Evolutionary conservation across 1,139 yeast genomes (phyloP).

Genomic region (Geotrichum fermentans): DNA sequence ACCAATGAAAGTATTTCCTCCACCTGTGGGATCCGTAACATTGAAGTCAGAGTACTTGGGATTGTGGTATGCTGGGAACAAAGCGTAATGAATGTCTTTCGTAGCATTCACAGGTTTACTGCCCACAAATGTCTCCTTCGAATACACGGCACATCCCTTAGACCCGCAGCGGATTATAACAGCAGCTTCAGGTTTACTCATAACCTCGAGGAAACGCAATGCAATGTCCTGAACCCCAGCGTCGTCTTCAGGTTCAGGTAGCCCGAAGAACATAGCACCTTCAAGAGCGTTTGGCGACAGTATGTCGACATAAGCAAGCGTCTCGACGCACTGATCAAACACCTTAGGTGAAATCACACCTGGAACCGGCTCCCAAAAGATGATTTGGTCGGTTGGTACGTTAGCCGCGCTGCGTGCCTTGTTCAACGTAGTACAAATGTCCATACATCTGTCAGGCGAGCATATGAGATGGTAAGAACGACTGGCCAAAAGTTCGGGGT

Average conservation of each 20-base stretch:
- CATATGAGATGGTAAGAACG: conserved; percentile 68
- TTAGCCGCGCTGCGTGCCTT: neutral
- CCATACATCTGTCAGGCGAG: conserved; percentile 56
- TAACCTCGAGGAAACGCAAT: conserved; percentile 39
- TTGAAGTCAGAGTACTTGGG: conserved; percentile 32
- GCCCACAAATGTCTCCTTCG: neutral
- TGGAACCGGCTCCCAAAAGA: conserved; percentile 84
- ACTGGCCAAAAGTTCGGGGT: conserved; percentile 41
- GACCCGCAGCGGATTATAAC: conserved; percentile 43
- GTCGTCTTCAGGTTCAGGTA: conserved; percentile 37
- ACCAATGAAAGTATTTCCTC: conserved; percentile 87
- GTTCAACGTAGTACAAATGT: conserved; percentile 40
- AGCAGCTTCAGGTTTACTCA: conserved; percentile 43
- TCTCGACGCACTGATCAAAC: conserved; percentile 39
- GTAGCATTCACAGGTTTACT: neutral
- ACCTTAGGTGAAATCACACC: conserved; percentile 57
- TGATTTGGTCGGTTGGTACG: conserved; percentile 3
- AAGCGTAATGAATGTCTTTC: conserved; percentile 20
- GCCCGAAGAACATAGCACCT: conserved; percentile 56
- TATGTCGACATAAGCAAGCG: conserved; percentile 51
- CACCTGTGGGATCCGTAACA: conserved; percentile 89
- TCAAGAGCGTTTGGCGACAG: conserved; percentile 84
- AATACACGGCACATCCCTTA: conserved; percentile 26
- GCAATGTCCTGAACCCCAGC: conserved; percentile 46
- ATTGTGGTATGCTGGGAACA: conserved; percentile 72